Base-by-base conservation (phyloP, 1,284 basidiomycete species). In the Irpex rosettiformis region DNA sequence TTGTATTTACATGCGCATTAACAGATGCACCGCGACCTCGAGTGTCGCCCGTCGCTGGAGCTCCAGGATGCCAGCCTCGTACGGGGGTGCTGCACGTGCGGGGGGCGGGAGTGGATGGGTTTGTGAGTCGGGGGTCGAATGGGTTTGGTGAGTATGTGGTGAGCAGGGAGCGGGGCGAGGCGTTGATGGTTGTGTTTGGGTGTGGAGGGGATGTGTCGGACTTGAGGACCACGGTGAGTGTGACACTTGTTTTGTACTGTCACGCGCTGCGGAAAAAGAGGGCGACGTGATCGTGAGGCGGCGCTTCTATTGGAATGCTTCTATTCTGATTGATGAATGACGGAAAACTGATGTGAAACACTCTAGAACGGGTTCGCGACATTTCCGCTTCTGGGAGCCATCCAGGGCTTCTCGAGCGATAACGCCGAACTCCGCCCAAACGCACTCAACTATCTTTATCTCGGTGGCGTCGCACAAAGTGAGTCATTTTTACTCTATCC, bases 381-480 rank as follows among this genome's bases (percentile, higher is more conserved):
- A 7, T 61, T 56, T 55, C 58, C 62, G 21, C 58, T 51, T 49
- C 18, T 61, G 25, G 62, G 62, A 16, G 55, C 29, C 18, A 58
- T 64, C 43, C 40, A 57, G 21, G 62, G 62, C 21, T 64, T 59
- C 52, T 56, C 58, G 21, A 60, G 45, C 54, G 52, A 58, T 18
- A n/a, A 48, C 21, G 25, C 52, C 28, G 53, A 59, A 29, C 54
- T 64, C 10, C 40, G 55, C 6, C 7, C 40, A 4, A 43, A 58
- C n/a, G 42, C 52, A 16, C 58, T 28, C 54, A 64, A 64, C 60
- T 64, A 64, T 33, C 58, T 54, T 11, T 64, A 64, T 51, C 29
- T 64, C 37, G 62, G 55, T 18, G 62, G 60, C 24, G 56, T 58
- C 21, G 48, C 61, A 6, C 42, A 62, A 47, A 60, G 61, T 62